Conservation (phyloP, 148 eudicot genomes). For the Rhododendron griersonianum region DNA sequence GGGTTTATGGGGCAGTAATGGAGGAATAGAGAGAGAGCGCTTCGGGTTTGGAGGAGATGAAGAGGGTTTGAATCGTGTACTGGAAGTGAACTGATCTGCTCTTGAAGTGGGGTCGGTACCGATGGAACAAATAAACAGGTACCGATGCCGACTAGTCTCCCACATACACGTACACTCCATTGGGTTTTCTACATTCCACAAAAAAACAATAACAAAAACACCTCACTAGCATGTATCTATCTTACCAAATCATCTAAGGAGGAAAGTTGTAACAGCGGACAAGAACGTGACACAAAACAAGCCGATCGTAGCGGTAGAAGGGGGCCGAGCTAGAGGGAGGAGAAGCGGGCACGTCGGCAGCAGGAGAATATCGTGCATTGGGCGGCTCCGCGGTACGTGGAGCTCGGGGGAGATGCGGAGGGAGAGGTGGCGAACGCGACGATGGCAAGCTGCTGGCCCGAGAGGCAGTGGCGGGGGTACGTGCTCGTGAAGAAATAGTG, state of each 20-base stretch:
- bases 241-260: not conserved
- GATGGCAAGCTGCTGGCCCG: conserved; percentile 35
- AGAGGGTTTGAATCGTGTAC: too few relatives aligned
- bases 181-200: too few relatives aligned
- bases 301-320: not conserved
- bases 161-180: too few relatives aligned
- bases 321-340: conserved; percentile 16
- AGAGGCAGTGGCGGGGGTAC: conserved; percentile 21
- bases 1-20: too few relatives aligned
- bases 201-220: too few relatives aligned
- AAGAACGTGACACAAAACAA: conserved; percentile 15
- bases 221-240: not conserved
- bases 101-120: too few relatives aligned
- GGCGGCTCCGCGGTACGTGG: not conserved
- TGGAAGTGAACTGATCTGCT: too few relatives aligned
- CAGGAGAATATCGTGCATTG: not conserved
- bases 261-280: conserved; percentile 9
- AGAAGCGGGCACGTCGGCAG: not conserved
- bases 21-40: too few relatives aligned
- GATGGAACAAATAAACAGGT: too few relatives aligned
- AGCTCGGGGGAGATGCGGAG: conserved; percentile 11
- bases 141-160: too few relatives aligned
- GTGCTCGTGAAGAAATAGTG: conserved; percentile 31
- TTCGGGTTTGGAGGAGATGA: too few relatives aligned
- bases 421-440: not conserved